Evolutionary conservation across 495 filamentous ascomycete genomes (phyloP).

Genomic region (Talaromyces liani): DNA sequence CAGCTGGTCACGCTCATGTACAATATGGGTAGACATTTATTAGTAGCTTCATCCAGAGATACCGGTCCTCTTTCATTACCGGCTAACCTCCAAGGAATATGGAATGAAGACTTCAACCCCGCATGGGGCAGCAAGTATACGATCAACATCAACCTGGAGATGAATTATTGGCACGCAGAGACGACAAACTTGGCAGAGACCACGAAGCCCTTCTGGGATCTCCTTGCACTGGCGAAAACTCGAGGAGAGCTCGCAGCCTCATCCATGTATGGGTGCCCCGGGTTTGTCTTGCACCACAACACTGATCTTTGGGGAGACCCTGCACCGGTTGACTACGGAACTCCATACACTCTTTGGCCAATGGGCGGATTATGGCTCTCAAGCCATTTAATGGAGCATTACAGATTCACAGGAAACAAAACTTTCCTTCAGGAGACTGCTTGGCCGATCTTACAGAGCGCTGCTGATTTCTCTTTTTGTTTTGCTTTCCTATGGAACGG

Average conservation of each 20-base stretch:
- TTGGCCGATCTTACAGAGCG: constrained; percentile 18
- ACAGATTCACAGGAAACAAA: constrained; percentile 24
- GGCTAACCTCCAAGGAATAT: constrained; percentile 45
- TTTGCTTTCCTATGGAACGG: constrained; percentile 26
- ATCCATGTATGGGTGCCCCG: constrained; percentile 34
- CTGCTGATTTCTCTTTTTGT: constrained; percentile 25
- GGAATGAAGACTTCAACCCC: constrained; percentile 35
- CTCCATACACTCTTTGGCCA: constrained; percentile 26
- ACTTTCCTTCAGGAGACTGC: constrained; percentile 17
- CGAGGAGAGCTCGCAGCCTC: constrained; percentile 21
- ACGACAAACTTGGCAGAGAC: constrained; percentile 24
- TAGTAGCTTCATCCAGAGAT: constrained; percentile 28
- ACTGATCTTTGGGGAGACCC: constrained; percentile 35
- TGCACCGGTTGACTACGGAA: constrained; percentile 27
- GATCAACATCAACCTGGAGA: constrained; percentile 45
- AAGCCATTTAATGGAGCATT: constrained; percentile 30
- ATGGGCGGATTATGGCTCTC: constrained; percentile 33
- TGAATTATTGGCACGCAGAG: constrained; percentile 47
- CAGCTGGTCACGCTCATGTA: constrained; percentile 18
- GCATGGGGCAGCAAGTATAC: constrained; percentile 44
- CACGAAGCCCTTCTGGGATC: constrained; percentile 20
- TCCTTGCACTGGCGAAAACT: constrained; percentile 18
- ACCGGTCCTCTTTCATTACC: constrained; percentile 22
- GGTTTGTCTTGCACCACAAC: constrained; percentile 32
- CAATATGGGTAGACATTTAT: constrained; percentile 31